A percentile compares a stretch with the other conserved stretches of the same genome.
Evolutionary conservation across 2,329 filamentous ascomycete species (phyloP).

Genomic region (Hypoxylon rubiginosum): DNA sequence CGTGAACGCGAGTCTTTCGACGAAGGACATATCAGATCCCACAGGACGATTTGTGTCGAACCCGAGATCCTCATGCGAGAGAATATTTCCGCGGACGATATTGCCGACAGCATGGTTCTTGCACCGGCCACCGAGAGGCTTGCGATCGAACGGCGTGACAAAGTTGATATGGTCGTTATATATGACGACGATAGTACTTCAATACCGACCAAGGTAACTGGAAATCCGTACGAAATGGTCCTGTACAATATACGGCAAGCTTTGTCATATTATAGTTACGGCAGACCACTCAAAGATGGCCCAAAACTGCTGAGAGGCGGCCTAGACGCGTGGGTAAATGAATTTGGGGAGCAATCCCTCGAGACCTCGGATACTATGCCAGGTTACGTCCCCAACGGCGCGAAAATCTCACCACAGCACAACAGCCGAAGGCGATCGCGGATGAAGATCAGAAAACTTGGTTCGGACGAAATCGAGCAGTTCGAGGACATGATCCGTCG

Average conservation of each 20-base stretch:
- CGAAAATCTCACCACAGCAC: slow-evolving; percentile 32
- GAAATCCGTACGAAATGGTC: slow-evolving; percentile 62
- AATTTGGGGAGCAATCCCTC: slow-evolving; percentile 79
- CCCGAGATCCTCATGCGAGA: slow-evolving; percentile 78
- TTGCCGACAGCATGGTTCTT: slow-evolving; percentile 77
- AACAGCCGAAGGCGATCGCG: slow-evolving; percentile 57
- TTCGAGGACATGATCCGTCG: slow-evolving; percentile 84
- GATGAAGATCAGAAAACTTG: slow-evolving; percentile 74
- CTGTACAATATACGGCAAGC: slow-evolving; percentile 82
- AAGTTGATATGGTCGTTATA: slow-evolving; percentile 90
- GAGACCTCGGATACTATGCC: slow-evolving; percentile 55
- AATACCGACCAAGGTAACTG: slow-evolving; percentile 57
- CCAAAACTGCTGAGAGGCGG: slow-evolving; percentile 87
- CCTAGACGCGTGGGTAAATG: slow-evolving; percentile 85
- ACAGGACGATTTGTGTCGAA: slow-evolving; percentile 90
- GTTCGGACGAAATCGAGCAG: slow-evolving; percentile 81
- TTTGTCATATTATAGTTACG: slow-evolving; percentile 85
- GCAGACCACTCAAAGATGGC: slow-evolving; percentile 77
- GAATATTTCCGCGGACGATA: slow-evolving; percentile 72
- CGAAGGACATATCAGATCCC: slow-evolving; percentile 87
- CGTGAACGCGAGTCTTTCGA: slow-evolving; percentile 85
- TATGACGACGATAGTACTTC: slow-evolving; percentile 80
- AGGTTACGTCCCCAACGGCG: slow-evolving; percentile 19
- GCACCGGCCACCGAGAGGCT: slow-evolving; percentile 80
- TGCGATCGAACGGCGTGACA: slow-evolving; percentile 78